These are phyloP conservation scores for Fusarium acutatum DNA, from an alignment of 2,329 filamentous ascomycete species.

Conservation along the genomic window DNA sequence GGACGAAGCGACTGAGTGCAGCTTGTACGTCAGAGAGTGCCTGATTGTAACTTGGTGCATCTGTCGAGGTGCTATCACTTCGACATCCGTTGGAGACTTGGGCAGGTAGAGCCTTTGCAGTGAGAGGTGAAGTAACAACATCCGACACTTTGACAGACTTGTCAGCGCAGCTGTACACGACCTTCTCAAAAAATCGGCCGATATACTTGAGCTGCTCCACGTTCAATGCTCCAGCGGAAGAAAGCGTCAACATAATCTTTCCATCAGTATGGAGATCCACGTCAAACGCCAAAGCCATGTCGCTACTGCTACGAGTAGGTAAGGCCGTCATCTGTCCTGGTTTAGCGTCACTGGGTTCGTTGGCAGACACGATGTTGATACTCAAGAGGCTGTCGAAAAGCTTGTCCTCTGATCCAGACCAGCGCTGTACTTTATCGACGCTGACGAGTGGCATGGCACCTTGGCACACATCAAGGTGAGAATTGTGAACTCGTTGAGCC, in stretches of 20 bases:
- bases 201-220: neutral
- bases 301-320: conserved; percentile 3
- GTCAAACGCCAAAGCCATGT: conserved; percentile 15
- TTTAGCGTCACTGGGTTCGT: accelerated
- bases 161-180: neutral
- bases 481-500: neutral
- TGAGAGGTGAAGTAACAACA: neutral
- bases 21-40: neutral
- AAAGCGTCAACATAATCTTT: neutral
- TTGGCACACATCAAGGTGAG: neutral
- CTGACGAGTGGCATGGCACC: conserved; percentile 9
- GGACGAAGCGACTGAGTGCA: neutral
- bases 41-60: neutral
- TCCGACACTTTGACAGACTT: neutral
- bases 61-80: accelerated
- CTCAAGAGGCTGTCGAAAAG: conserved; percentile 17
- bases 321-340: conserved; percentile 1
- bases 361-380: neutral
- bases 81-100: accelerated
- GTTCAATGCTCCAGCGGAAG: neutral
- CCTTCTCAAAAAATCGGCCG: neutral
- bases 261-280: conserved; percentile 14
- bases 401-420: conserved; percentile 9
- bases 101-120: accelerated
- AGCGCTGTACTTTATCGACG: conserved; percentile 8